Evolutionary conservation across 164 flowering plant genomes (phyloP).

Genomic region (Aristolochia contorta): DNA sequence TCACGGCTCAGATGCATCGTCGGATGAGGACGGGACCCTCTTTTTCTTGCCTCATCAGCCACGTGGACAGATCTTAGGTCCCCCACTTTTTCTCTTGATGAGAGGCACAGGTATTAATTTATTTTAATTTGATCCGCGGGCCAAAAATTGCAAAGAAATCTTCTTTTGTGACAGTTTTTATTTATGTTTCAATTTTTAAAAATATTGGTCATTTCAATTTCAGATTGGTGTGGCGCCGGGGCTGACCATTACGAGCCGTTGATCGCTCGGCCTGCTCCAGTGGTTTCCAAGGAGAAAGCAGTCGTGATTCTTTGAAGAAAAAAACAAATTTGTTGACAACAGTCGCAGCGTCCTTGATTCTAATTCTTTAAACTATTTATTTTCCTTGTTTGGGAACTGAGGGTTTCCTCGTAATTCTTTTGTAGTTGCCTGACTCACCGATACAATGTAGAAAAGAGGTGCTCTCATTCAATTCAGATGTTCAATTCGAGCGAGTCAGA

Average conservation of each 20-base stretch:
- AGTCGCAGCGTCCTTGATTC: no score
- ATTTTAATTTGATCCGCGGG: no score
- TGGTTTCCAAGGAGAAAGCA: slow-evolving; percentile 54
- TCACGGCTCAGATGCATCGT: slow-evolving; percentile 81
- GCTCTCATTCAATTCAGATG: no score
- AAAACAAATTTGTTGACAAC: no score
- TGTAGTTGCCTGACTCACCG: no score
- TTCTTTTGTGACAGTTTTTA: no score
- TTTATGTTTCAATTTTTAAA: no score
- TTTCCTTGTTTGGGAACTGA: no score
- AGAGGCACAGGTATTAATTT: slow-evolving; percentile 67
- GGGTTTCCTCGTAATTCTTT: no score
- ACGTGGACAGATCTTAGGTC: slow-evolving; percentile 46
- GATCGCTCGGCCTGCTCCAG: slow-evolving; percentile 44
- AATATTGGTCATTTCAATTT: background rate
- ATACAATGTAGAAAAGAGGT: no score
- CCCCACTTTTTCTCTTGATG: slow-evolving; percentile 76
- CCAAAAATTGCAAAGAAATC: background rate
- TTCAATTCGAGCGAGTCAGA: no score
- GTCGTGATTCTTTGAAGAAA: slow-evolving; percentile 43
- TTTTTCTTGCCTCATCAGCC: slow-evolving; percentile 27
- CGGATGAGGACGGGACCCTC: slow-evolving; percentile 50
- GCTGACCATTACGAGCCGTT: slow-evolving; percentile 87
- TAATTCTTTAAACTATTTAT: no score
- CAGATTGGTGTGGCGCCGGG: slow-evolving; percentile 90